Conservation (phyloP, 768 basidiomycete genomes). For the Clavulina sp. region DNA sequence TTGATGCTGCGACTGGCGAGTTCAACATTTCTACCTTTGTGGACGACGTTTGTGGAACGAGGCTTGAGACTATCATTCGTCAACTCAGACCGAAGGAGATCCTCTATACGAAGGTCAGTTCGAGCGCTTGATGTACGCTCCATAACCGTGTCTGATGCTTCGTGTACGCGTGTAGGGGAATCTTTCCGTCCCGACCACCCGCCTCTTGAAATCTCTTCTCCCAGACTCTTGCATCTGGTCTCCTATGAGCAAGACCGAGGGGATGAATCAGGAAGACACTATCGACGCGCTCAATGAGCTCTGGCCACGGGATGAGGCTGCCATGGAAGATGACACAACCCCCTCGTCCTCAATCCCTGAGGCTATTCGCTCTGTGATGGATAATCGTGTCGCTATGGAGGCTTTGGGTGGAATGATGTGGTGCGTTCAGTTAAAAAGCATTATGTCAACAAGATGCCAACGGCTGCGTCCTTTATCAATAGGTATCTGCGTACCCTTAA, state of each 20-base stretch:
- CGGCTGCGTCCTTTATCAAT: background rate
- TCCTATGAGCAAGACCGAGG: conserved; percentile 64
- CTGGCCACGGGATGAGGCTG: conserved; percentile 34
- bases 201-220: conserved; percentile 64
- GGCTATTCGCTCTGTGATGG: conserved; percentile 56
- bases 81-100: conserved; percentile 84
- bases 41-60: conserved; percentile 85
- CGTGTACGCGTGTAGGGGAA: too few species aligned
- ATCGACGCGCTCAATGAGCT: conserved; percentile 48
- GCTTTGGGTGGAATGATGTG: conserved; percentile 87
- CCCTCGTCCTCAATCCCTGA: conserved; percentile 37
- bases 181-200: conserved; percentile 62
- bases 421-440: conserved; percentile 23
- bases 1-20: conserved; percentile 91
- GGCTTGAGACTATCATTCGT: conserved; percentile 81
- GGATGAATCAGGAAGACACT: conserved; percentile 56
- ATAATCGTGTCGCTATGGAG: conserved; percentile 50
- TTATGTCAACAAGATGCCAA: background rate
- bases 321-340: conserved; percentile 28
- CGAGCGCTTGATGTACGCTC: background rate
- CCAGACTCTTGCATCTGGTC: conserved; percentile 81
- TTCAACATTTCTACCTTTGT: conserved; percentile 81
- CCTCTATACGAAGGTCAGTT: conserved; percentile 66
- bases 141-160: conserved; percentile 10
- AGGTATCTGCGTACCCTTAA: conserved; percentile 86